Evolutionary conservation across 306 rosid species (phyloP), one percentile per base, ranked within the genome.

Genomic region (Sicyos baderoa): DNA sequence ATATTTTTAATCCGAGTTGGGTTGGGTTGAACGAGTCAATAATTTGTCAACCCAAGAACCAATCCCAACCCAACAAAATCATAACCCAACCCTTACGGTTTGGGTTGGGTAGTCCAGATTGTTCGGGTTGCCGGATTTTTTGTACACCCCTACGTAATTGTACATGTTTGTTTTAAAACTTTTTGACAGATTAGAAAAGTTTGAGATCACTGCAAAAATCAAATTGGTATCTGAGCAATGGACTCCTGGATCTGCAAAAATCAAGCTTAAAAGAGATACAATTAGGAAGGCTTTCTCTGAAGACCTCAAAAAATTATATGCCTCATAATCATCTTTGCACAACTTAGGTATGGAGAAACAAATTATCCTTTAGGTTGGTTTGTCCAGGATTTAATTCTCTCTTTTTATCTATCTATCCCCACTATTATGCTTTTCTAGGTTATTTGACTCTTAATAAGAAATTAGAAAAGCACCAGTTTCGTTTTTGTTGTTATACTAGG

Each of bases 181-280:
- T 75, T 0, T 60, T 72, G 50, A 70, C 86, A 93, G 90, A 60
- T 73, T 93, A 73, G 84, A 93, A 73, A 93, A 84, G 63, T 93
- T 90, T 80, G 96, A 90, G 86, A 86, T 82, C 76, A 97, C 96
- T 62, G 89, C 86, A 49, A 90, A 90, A 81, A 74, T 90, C 74
- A 86, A 73, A 74, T 75, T 90, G 80, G 82, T 93, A 76, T 78
- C 78, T 0, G 82, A 85, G 11, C 85, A 86, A 1, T 93, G 99
- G 99, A 86, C 95, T 76, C 96, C 91, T 10, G 97, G 90, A 68
- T 59, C 88, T 47, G 99, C 90, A 44, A 97, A 97, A 55, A 94
- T 93, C 77, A 90, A 93, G 89, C 74, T 90, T 78, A 94, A 94
- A 79, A 88, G 99, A 88, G 99, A 94, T 10, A 55, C 77, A 54